Conservation (phyloP, 805 yeast species). For the Lipomyces yamadae region DNA sequence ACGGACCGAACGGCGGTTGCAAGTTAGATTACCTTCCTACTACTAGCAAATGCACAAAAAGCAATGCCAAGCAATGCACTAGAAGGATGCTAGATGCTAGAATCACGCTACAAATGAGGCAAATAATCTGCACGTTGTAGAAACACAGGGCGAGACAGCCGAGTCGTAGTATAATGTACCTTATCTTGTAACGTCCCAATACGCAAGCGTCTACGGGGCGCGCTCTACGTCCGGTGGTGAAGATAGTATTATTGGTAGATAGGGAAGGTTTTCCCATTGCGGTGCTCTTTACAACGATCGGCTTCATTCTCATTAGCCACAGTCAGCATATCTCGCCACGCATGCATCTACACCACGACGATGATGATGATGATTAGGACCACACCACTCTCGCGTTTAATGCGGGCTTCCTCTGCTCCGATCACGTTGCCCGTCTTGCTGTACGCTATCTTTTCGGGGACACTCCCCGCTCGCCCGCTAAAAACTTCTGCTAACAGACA, state of each 20-base stretch:
- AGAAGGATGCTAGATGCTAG: not conserved
- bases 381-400: not conserved
- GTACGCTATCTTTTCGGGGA: not conserved
- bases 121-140: not conserved
- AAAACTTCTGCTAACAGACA: not conserved
- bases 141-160: too few relatives aligned
- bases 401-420: not conserved
- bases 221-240: not conserved
- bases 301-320: too few relatives aligned
- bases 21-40: too few relatives aligned
- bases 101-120: not conserved
- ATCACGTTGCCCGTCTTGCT: not conserved
- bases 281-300: too few relatives aligned
- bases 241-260: not conserved
- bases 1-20: not conserved
- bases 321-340: too few relatives aligned
- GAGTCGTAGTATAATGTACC: too few relatives aligned
- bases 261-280: too few relatives aligned
- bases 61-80: not conserved
- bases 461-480: not conserved
- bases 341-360: not conserved
- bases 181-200: too few relatives aligned
- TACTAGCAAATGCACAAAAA: not conserved
- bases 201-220: too few relatives aligned
- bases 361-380: not conserved